Percentiles rank a stretch among this genome's conserved stretches.
Conservation (phyloP, 768 basidiomycete genomes). For the Mycena rosella region DNA sequence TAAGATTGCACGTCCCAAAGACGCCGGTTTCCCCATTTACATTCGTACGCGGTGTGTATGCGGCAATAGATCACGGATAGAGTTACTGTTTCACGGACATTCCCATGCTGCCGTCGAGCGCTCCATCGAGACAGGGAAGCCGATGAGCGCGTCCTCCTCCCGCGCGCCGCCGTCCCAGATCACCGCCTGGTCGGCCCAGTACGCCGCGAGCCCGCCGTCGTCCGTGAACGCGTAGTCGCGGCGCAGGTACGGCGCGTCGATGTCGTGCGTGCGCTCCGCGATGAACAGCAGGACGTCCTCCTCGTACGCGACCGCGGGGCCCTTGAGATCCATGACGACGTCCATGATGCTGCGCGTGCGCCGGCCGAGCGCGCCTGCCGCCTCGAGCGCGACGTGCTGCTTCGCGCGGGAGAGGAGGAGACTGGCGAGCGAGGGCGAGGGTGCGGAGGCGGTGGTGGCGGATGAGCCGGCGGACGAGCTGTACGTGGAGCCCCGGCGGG, state of each 20-base stretch:
- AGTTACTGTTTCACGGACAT: not conserved
- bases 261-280: conserved; percentile 31
- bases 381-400: conserved; percentile 44
- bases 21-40: conserved; percentile 35
- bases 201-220: conserved; percentile 48
- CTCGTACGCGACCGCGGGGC: conserved; percentile 44
- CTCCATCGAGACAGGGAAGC: conserved; percentile 57
- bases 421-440: conserved; percentile 25
- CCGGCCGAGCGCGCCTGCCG: conserved; percentile 46
- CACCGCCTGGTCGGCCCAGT: conserved; percentile 53
- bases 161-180: conserved; percentile 36
- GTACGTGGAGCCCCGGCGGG: conserved; percentile 10
- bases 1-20: conserved; percentile 8
- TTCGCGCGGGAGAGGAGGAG: conserved; percentile 45
- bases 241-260: conserved; percentile 17
- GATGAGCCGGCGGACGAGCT: conserved; percentile 16
- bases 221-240: conserved; percentile 23
- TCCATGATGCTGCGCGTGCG: conserved; percentile 58
- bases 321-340: conserved; percentile 57
- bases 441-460: not conserved
- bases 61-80: too few species aligned
- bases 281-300: conserved; percentile 40
- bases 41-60: conserved; percentile 12
- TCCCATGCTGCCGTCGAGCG: conserved; percentile 54
- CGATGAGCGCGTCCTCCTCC: conserved; percentile 25